These are phyloP conservation scores for Myriosclerotinia curreyana DNA, from an alignment of 2,329 filamentous ascomycete species.

Conservation along the genomic window DNA sequence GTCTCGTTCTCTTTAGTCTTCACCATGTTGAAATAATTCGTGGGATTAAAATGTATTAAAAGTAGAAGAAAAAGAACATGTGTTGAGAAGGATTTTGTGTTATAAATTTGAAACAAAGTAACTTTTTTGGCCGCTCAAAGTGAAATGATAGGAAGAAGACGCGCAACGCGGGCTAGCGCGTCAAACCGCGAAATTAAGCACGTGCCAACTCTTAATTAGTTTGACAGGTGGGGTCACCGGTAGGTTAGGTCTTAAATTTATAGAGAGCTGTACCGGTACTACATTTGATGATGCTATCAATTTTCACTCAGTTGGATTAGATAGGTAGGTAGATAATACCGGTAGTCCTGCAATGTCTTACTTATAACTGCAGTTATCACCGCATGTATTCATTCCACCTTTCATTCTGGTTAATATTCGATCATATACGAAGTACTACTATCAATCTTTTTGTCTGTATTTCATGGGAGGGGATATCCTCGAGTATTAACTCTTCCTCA, in stretches of 20 bases:
- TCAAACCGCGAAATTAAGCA: slow-evolving; percentile 14
- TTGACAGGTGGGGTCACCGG: background rate
- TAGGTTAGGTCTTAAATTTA: too few relatives aligned
- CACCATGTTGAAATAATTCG: slow-evolving; percentile 25
- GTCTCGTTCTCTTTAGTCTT: slow-evolving; percentile 27
- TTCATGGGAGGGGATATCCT: background rate
- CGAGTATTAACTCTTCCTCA: background rate
- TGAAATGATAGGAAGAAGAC: slow-evolving; percentile 1
- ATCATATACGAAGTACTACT: background rate
- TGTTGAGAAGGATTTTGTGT: background rate
- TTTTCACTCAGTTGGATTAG: background rate
- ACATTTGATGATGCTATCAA: background rate
- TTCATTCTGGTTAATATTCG: background rate
- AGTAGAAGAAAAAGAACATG: background rate
- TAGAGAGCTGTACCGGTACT: too few relatives aligned
- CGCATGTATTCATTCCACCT: background rate
- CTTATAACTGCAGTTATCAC: background rate
- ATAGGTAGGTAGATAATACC: too few relatives aligned
- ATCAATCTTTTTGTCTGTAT: background rate
- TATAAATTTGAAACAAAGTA: slow-evolving; percentile 6
- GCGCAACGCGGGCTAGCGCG: slow-evolving; percentile 10
- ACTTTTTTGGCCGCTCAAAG: background rate
- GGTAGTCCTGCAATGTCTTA: too few relatives aligned
- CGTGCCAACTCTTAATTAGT: background rate
- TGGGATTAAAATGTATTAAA: background rate